Base-by-base conservation (phyloP, 2,329 filamentous ascomycete species). In the Zymoseptoria passerinii region DNA sequence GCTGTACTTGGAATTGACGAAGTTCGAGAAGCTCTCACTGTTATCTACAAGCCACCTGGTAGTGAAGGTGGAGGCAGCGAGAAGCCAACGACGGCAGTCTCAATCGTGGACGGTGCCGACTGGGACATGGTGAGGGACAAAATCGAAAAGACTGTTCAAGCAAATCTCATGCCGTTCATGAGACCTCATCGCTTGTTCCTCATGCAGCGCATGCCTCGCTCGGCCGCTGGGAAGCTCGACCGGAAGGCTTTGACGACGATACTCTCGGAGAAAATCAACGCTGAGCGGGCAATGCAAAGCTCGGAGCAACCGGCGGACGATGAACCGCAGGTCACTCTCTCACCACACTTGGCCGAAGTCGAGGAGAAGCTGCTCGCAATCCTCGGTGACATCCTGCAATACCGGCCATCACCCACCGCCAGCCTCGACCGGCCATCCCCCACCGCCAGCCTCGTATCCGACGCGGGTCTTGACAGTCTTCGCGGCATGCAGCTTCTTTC, bases 1-100 rank as follows among this genome's bases (percentile, higher is more conserved):
- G 55, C 56, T 23, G 44, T 58, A 52, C 27, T 58, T 13, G 40
- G n/a, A 13, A 28, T 54, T 4, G 3, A 27, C 10, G 54, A 54
- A 19, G 58, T 59, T 13, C 48, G 35, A 19, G 58, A 59, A 23
- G 50, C 48, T 4, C 50, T 59, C 16, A 52, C 58, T 13, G 48
- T 59, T 6, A 51, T 59, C 8, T 52, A 59, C 48, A 40, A 56
- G 40, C 35, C 35, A 4, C 50, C 53, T 29, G 54, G 54, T 1
- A 29, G 40, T 28, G 35, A 49, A 6, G 60, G 54, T 4, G 50
- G 57, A 29, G 60, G 60, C 20, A 62, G 60, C 35, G 58, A 62
- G 28, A 58, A 60, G 20, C 49, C 59, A 4, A 50, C 59, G 8
- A 58, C 55, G 5, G 59, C 57, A 20, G 27, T 62, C 7, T 52